These are phyloP conservation scores for Fulvia fulva DNA, from an alignment of 2,329 filamentous ascomycete genomes.

Conservation along the genomic window DNA sequence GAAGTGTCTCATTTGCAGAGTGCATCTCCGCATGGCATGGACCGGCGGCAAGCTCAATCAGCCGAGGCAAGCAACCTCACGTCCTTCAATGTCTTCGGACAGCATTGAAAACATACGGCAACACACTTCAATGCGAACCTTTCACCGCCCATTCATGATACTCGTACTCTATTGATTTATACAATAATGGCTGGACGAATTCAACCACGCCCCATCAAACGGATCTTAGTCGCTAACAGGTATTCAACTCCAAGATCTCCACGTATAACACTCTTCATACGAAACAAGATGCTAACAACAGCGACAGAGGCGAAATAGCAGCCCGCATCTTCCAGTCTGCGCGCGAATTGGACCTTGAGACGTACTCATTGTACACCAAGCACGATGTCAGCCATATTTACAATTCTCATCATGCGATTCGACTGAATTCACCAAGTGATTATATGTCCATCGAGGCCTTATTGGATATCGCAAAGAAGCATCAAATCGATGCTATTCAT, in stretches of 20 bases:
- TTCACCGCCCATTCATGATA: not conserved
- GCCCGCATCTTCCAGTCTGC: conserved; percentile 57
- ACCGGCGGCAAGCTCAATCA: not conserved
- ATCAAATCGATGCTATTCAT: conserved; percentile 54
- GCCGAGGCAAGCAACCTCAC: conserved; percentile 7
- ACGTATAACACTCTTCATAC: too few relatives aligned
- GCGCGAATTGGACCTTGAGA: conserved; percentile 56
- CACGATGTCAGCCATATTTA: conserved; percentile 54
- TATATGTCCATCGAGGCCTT: conserved; percentile 53
- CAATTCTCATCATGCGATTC: conserved; percentile 49
- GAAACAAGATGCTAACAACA: too few relatives aligned
- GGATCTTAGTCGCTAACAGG: conserved; percentile 32
- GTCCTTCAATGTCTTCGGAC: not conserved
- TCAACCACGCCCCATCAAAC: conserved; percentile 23
- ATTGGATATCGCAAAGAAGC: conserved; percentile 44
- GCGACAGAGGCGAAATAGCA: conserved; percentile 63
- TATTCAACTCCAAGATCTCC: conserved; percentile 2
- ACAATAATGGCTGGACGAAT: conserved; percentile 5
- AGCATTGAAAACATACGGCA: not conserved
- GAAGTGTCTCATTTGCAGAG: not conserved
- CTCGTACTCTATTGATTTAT: not conserved
- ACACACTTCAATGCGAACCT: not conserved
- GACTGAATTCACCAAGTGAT: conserved; percentile 47
- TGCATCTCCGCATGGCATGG: not conserved
- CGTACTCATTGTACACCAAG: conserved; percentile 53